Base-by-base conservation (phyloP, 2,329 filamentous ascomycete genomes). In the Diaporthe ampelina region DNA sequence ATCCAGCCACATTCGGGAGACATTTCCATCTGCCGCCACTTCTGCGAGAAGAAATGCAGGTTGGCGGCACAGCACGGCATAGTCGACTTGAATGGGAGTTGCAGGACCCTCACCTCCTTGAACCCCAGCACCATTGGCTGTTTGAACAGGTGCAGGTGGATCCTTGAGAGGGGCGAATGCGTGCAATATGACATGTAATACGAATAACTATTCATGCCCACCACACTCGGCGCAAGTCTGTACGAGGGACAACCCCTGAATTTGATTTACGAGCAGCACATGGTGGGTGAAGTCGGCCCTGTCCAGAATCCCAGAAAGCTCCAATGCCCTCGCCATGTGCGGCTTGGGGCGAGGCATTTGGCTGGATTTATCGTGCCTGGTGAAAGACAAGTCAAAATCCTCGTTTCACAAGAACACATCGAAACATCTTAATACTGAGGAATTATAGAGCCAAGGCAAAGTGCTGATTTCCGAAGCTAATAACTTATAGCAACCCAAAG, bases 11-110 rank as follows among this genome's bases (percentile, higher is more conserved):
- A 29, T 50, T 43, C 40, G 43, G 48, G 26, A 35, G 40, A 10
- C 10, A 24, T 32, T 32, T 4, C 24, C 5, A 48, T 19, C 40
- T 45, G 26, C 59, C 59, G 17, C 15, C 24, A 7, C 37, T 48
- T 11, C 43, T 65, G 29, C 19, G 43, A 65, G 43, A 13, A 10
- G 11, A 50, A 17, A 65, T 26, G 61, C 61, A 65, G 59, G 59
- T 3, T 24, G 59, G 24, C 17, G 59, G 59, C 59, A n/a, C 59
- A 65, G 59, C 40, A 29, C 40, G 59, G 59, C 59, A 65, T 11
- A 48, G 26, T 32, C 24, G 40, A 32, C 40, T 48, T 19, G 19
- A 48, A 48, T n/a, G 40, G 59, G 40, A 32, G 9, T 65, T 35
- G 21, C 40, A n/a, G 17, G 59, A n/a, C 40, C 26, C 17, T 29